A percentile compares a stretch with the other conserved stretches of the same genome.
phyloP scores from a whole-genome alignment of 2,329 filamentous ascomycete species.

The Paracorniculantispora psalliotae region DNA sequence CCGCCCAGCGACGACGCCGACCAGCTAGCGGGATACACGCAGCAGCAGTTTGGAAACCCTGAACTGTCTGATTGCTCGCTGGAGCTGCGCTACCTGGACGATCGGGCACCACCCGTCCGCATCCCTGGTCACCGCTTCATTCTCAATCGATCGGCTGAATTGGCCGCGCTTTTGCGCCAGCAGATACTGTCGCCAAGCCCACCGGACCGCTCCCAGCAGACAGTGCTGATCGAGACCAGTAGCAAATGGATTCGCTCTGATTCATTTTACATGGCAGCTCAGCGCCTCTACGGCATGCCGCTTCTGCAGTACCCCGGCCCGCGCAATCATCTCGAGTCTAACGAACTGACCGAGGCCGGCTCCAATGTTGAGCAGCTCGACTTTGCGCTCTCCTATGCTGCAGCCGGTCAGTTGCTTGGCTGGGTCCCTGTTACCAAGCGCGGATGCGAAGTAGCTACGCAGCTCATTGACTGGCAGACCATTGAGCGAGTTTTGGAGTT shows the following conservation, averaged over 20 bases:
- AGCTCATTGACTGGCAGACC: constrained; percentile 58
- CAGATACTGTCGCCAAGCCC: constrained; percentile 27
- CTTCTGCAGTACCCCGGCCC: constrained; percentile 36
- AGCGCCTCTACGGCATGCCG: constrained; percentile 52
- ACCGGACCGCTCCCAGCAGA: constrained; percentile 21
- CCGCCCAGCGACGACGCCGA: constrained; percentile 29
- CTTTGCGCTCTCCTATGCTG: constrained; percentile 60
- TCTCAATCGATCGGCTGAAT: constrained; percentile 44
- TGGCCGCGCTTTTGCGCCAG: constrained; percentile 25
- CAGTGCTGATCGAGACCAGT: constrained; percentile 40
- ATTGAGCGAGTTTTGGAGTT: constrained; percentile 58
- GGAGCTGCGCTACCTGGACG: constrained; percentile 36
- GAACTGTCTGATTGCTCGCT: constrained; percentile 37
- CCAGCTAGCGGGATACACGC: constrained; percentile 38
- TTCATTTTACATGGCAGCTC: constrained; percentile 52
- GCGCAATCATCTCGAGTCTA: constrained; percentile 23
- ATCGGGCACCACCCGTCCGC: constrained; percentile 30
- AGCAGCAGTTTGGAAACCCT: constrained; percentile 30
- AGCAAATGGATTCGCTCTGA: constrained; percentile 52
- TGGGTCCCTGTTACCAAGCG: constrained; percentile 51
- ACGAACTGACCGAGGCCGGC: constrained; percentile 32
- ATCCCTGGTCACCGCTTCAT: constrained; percentile 53
- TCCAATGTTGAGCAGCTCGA: constrained; percentile 41
- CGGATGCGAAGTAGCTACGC: constrained; percentile 55
- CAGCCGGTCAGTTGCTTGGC: constrained; percentile 54